Percentiles rank a stretch among this genome's conserved stretches.
Evolutionary conservation across 2,329 filamentous ascomycete species (phyloP).

Genomic region (Colletotrichum sp.): DNA sequence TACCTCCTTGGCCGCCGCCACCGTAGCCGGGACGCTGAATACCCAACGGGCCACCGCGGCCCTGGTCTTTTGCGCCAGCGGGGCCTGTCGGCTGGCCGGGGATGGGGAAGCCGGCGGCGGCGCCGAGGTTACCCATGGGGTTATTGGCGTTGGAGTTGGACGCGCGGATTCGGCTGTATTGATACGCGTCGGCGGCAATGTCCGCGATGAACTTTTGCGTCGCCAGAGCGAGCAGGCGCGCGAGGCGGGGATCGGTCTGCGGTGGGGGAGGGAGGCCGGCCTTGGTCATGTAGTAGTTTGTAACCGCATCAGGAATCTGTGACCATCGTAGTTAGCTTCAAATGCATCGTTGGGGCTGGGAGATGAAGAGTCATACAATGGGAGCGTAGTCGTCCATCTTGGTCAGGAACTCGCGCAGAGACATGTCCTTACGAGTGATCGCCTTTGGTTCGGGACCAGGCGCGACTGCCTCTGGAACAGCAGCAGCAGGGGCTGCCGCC

Average conservation of each 20-base stretch:
- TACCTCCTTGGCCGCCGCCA: constrained; percentile 87
- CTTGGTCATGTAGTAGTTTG: constrained; percentile 96
- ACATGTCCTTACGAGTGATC: constrained; percentile 88
- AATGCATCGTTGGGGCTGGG: not conserved
- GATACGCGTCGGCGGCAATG: constrained; percentile 95
- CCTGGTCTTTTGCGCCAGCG: constrained; percentile 63
- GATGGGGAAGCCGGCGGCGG: constrained; percentile 71
- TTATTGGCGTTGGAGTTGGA: constrained; percentile 88
- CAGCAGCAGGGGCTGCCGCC: constrained; percentile 10
- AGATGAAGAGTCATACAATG: constrained; percentile 69
- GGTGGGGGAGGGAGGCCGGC: constrained; percentile 93
- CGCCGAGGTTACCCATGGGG: constrained; percentile 85
- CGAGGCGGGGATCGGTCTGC: constrained; percentile 87
- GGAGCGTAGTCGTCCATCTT: constrained; percentile 99
- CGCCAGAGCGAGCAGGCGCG: constrained; percentile 92
- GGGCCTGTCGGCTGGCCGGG: constrained; percentile 65
- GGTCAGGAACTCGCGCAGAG: constrained; percentile 86
- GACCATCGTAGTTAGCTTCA: not conserved
- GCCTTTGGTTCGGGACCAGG: constrained; percentile 64
- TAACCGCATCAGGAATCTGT: constrained; percentile 96
- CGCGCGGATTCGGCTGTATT: constrained; percentile 95
- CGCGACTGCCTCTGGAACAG: constrained; percentile 46
- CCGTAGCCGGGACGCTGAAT: constrained; percentile 82
- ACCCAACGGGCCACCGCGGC: constrained; percentile 66
- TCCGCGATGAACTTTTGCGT: constrained; percentile 99